Evolutionary conservation across 345 rosid species (phyloP), one percentile per base, ranked within the genome.

Genomic region (Lumnitzera racemosa): DNA sequence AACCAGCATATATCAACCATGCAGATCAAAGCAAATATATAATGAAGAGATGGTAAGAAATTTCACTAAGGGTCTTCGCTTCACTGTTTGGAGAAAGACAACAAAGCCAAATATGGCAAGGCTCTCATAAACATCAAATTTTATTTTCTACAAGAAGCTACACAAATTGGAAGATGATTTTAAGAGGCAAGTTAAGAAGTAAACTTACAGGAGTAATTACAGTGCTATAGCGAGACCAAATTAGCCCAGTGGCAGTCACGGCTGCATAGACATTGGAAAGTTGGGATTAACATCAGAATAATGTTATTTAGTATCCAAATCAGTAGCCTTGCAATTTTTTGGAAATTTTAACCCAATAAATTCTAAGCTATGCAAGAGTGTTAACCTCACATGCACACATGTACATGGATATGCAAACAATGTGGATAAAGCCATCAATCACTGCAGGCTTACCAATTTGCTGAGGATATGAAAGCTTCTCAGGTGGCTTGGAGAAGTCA

Each of bases 391-490:
- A 52, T 3, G 56, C 13, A 43, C 12, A 47, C 2, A 41, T 7
- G 16, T 56, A 31, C 50, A n/a, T 47, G 6, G 41, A 16, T 8
- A 14, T 14, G 54, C 56, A 46, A 50, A n/a, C 43, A 36, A 36
- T 36, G 43, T 9, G 11, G 43, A 36, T 36, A 36, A 36, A 36
- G 43, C 43, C 4, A 36, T 9, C 11, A 9, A 36, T 36, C 11
- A 36, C 43, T 36, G 43, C 11, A 36, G 24, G 11, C 46, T 47
- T 76, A 86, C 95, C 96, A 29, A 83, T 67, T 73, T 87, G 97
- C 69, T 90, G 97, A 67, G 96, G 96, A 65, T 87, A 87, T 20
- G 97, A 90, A 62, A 90, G 83, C 5, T 86, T 83, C 56, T 90
- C 97, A 0, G 95, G 88, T 13, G 89, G 96, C 71, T 88, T 86